Conservation (phyloP, 768 basidiomycete species). For the Tricholoma flavovirens region DNA sequence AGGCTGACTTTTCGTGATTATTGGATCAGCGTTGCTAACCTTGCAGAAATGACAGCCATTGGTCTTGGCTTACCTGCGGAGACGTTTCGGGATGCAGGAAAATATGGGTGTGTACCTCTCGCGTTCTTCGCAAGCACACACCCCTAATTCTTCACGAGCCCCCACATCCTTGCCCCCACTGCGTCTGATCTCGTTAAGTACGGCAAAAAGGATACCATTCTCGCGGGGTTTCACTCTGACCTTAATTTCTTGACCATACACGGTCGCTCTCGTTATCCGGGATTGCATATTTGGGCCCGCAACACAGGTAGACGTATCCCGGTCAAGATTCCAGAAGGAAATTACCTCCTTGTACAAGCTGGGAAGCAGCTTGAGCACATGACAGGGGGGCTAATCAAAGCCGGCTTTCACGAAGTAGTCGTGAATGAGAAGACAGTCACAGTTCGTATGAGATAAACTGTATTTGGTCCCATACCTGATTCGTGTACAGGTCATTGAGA, state of each 20-base stretch:
- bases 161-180: slow-evolving; percentile 89
- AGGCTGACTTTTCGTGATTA: background rate
- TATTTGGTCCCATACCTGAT: background rate
- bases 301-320: slow-evolving; percentile 88
- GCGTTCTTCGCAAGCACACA: background rate
- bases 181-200: slow-evolving; percentile 86
- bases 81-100: slow-evolving; percentile 74
- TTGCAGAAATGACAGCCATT: slow-evolving; percentile 84
- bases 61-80: slow-evolving; percentile 70
- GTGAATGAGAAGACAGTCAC: slow-evolving; percentile 75
- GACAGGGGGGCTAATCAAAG: slow-evolving; percentile 79
- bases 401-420: slow-evolving; percentile 93
- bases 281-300: slow-evolving; percentile 90
- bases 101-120: slow-evolving; percentile 61
- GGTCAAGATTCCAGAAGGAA: slow-evolving; percentile 78
- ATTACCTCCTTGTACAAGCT: slow-evolving; percentile 86
- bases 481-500: slow-evolving; percentile 50
- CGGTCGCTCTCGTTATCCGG: slow-evolving; percentile 81
- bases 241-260: slow-evolving; percentile 93
- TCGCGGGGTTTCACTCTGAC: slow-evolving; percentile 93
- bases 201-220: slow-evolving; percentile 71
- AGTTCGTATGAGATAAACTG: slow-evolving; percentile 32
- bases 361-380: slow-evolving; percentile 94
- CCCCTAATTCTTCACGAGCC: slow-evolving; percentile 25
- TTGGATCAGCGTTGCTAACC: slow-evolving; percentile 62